Base-by-base conservation (phyloP, 345 rosid species). In the Heritiera littoralis region DNA sequence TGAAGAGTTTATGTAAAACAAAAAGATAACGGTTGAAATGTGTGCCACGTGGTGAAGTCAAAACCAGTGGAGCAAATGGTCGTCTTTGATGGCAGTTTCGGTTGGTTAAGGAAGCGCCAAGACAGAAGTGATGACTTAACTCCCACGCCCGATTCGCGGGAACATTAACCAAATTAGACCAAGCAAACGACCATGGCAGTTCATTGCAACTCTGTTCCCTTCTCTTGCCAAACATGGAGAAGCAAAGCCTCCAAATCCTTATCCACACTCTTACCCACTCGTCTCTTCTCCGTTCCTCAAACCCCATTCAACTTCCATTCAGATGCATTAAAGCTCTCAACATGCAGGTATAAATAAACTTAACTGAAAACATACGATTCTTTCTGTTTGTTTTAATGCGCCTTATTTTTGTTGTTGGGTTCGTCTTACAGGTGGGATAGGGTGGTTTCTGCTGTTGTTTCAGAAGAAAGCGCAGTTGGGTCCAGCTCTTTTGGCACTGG, bases 381-480 rank as follows among this genome's bases (percentile, higher is more conserved):
- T 67, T 40, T 58, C 15, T 43, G 30, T 35, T 28, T 54, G 15
- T 35, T 23, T 43, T 51, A 77, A 45, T 48, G 60, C 43, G 7
- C 43, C 20, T 51, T 35, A n/a, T 55, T 32, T 13, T 74, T 20
- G 45, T 55, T 54, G 4, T 14, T 15, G 54, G 52, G 5, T 77
- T 67, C 12, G 55, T 56, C 38, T 40, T 54, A 56, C 49, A 66
- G 74, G 48, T 55, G 65, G 66, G 73, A 74, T 59, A 70, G 58
- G 67, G 82, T 76, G 40, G 87, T 86, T 79, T 84, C 86, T 76
- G 92, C 92, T 58, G 86, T 94, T 18, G 84, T 88, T 71, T 90
- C 98, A n/a, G 93, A 91, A 74, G 88, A 86, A 84, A 87, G 76
- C 79, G 86, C 93, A 17, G 81, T 87, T 14, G 90, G 76, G 78